phyloP scores from a whole-genome alignment of 306 rosid genomes.

The Cucumis sativus region Cucumber_9930_V3 NC_026655.2:5001501-5002000 shows the following conservation, averaged over 20 bases:
- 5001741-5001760: neutral
- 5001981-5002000: neutral
- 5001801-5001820: slow-evolving; percentile 18
- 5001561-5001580: neutral
- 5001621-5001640: neutral
- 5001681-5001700: neutral
- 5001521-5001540: neutral
- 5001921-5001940: neutral
- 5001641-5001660: neutral
- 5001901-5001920: slow-evolving; percentile 23
- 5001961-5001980: neutral
- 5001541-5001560: slow-evolving; percentile 1
- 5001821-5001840: slow-evolving; percentile 23
- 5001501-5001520: neutral
- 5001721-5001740: neutral
- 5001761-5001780: neutral
- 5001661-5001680: neutral
- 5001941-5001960: slow-evolving; percentile 1
- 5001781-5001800: neutral
- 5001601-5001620: neutral
- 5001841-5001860: slow-evolving; percentile 81
- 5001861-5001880: slow-evolving; percentile 91
- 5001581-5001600: neutral
- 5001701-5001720: neutral
- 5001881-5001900: slow-evolving; percentile 87